Conservation (phyloP, 108 stramenopile species). For the Fistulifera pelliculosa region DNA sequence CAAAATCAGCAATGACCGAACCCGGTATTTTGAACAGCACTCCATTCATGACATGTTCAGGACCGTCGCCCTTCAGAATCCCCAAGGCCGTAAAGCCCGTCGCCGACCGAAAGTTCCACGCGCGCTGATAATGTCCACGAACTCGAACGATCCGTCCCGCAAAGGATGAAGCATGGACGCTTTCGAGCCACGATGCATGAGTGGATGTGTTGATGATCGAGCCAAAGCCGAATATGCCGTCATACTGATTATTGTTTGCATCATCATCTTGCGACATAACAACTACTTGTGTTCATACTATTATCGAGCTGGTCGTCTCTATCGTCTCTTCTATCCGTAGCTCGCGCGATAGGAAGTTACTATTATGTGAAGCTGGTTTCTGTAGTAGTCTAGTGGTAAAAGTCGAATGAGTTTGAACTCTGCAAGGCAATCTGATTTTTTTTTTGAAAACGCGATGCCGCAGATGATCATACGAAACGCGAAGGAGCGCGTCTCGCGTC, state of each 20-base stretch:
- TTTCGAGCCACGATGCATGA: constrained; percentile 47
- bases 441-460: too few relatives aligned
- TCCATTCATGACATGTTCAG: constrained; percentile 31
- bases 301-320: too few relatives aligned
- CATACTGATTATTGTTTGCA: constrained; percentile 15
- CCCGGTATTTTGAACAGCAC: constrained; percentile 45
- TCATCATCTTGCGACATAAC: constrained; percentile 13
- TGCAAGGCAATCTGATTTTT: too few relatives aligned
- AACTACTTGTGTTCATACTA: neutral
- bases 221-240: constrained; percentile 64
- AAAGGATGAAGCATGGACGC: neutral
- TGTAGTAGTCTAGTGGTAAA: too few relatives aligned
- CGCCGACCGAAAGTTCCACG: constrained; percentile 59
- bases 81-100: constrained; percentile 67
- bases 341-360: too few relatives aligned
- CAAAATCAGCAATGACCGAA: constrained; percentile 35
- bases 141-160: neutral
- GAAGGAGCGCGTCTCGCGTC: too few relatives aligned
- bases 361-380: too few relatives aligned
- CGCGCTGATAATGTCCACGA: constrained; percentile 31
- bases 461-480: too few relatives aligned
- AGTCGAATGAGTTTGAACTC: too few relatives aligned
- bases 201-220: constrained; percentile 59
- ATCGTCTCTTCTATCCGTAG: too few relatives aligned
- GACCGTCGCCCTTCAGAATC: constrained; percentile 3